These are phyloP conservation scores for Aspergillus clavatus DNA, from an alignment of 2,329 filamentous ascomycete species.

Conservation along the genomic window DNA sequence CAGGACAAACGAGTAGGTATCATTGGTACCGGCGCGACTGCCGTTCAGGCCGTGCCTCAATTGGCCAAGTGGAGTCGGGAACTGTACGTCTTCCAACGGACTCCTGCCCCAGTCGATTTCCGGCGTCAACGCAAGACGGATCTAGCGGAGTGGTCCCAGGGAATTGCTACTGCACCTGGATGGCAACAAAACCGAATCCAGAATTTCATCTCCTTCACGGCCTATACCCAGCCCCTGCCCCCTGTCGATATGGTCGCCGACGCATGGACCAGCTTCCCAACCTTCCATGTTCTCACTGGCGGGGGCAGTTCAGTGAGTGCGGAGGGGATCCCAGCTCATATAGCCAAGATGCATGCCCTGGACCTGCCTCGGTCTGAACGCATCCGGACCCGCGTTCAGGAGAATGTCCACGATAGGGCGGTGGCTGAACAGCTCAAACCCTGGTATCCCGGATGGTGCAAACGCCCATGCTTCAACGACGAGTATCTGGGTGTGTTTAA, in stretches of 20 bases:
- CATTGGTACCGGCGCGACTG: slow-evolving; percentile 44
- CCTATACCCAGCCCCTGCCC: slow-evolving; percentile 9
- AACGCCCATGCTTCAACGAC: slow-evolving; percentile 59
- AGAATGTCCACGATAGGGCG: slow-evolving; percentile 47
- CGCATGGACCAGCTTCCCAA: slow-evolving; percentile 21
- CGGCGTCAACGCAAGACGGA: slow-evolving; percentile 26
- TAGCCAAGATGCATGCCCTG: not conserved
- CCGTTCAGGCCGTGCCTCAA: slow-evolving; percentile 39
- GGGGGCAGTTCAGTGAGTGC: not conserved
- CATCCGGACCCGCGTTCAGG: slow-evolving; percentile 16
- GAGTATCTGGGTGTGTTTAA: slow-evolving; percentile 55
- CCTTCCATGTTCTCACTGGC: slow-evolving; percentile 9
- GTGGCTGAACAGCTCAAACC: slow-evolving; percentile 53
- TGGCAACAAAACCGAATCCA: slow-evolving; percentile 27
- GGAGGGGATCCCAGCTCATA: not conserved
- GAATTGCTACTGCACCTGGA: not conserved
- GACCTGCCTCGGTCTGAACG: not conserved
- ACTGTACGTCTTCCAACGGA: slow-evolving; percentile 44
- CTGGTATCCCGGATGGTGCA: slow-evolving; percentile 60
- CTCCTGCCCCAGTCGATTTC: slow-evolving; percentile 32
- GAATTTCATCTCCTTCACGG: slow-evolving; percentile 24
- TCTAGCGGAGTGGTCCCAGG: slow-evolving; percentile 5
- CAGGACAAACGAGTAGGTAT: slow-evolving; percentile 39
- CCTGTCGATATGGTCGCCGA: slow-evolving; percentile 22
- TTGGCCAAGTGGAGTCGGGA: slow-evolving; percentile 30